phyloP scores from a whole-genome alignment of 306 rosid genomes.

The Cicer yamashitae region DNA sequence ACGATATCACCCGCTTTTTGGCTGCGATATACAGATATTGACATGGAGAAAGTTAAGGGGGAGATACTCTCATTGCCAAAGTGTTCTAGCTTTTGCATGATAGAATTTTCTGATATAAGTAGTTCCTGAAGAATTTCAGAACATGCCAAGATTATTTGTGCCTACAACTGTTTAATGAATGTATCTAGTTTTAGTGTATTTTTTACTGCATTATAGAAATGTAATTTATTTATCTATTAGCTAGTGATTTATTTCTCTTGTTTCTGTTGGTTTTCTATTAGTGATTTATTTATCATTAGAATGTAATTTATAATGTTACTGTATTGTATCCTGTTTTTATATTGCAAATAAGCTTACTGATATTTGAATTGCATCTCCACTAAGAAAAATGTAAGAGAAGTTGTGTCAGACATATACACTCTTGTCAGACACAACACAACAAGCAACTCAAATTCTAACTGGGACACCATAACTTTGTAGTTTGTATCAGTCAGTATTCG shows the following conservation, averaged over 20 bases:
- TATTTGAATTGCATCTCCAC: too few species aligned
- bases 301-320: background rate
- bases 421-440: too few species aligned
- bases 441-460: too few species aligned
- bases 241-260: background rate
- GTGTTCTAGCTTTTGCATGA: slow-evolving; percentile 35
- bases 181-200: background rate
- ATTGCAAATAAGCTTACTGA: background rate
- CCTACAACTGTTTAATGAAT: background rate
- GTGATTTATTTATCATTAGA: too few species aligned
- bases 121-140: slow-evolving; percentile 17
- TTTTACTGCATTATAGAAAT: slow-evolving; percentile 8
- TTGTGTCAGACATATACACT: too few species aligned
- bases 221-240: background rate
- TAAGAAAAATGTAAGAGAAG: too few species aligned
- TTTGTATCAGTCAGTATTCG: background rate
- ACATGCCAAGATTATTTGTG: background rate
- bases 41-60: slow-evolving; percentile 47
- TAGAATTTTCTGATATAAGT: slow-evolving; percentile 34
- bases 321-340: background rate
- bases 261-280: background rate
- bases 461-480: too few species aligned
- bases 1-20: slow-evolving; percentile 38
- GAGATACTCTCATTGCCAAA: slow-evolving; percentile 44
- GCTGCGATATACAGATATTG: slow-evolving; percentile 41